Evolutionary conservation across 176 grass and related monocot species (phyloP).

Genomic region (Phragmites australis): DNA sequence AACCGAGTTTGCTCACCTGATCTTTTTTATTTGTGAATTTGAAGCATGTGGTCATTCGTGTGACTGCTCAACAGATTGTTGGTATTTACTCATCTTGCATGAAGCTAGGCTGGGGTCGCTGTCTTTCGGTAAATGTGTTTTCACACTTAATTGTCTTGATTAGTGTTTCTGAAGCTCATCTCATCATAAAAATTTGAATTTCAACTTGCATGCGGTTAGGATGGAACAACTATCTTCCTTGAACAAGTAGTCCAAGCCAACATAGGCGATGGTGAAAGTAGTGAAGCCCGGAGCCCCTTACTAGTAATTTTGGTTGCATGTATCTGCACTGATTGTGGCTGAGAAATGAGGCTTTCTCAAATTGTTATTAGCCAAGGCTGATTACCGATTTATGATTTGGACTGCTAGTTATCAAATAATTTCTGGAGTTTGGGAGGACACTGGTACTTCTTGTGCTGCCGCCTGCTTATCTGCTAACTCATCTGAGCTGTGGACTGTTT

Average conservation of each 20-base stretch:
- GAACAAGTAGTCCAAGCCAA: background rate
- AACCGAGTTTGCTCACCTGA: background rate
- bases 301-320: background rate
- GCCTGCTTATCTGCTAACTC: too few species aligned
- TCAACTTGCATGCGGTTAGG: background rate
- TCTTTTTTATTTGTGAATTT: background rate
- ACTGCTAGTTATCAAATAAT: background rate
- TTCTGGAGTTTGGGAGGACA: background rate
- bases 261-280: background rate
- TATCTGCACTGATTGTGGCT: background rate
- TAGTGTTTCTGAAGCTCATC: too few species aligned
- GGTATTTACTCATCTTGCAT: background rate
- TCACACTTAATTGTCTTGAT: too few species aligned
- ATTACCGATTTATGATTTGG: background rate
- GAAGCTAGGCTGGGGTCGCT: too few species aligned
- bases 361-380: background rate
- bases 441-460: too few species aligned
- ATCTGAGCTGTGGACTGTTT: too few species aligned
- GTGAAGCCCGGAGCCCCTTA: too few species aligned
- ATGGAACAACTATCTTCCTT: background rate
- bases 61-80: background rate
- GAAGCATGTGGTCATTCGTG: background rate
- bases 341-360: background rate
- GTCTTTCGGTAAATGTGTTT: too few species aligned
- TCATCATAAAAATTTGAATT: background rate